Conservation (phyloP, 371 early-diverging fungal genomes). For the Mucor racemosus region DNA sequence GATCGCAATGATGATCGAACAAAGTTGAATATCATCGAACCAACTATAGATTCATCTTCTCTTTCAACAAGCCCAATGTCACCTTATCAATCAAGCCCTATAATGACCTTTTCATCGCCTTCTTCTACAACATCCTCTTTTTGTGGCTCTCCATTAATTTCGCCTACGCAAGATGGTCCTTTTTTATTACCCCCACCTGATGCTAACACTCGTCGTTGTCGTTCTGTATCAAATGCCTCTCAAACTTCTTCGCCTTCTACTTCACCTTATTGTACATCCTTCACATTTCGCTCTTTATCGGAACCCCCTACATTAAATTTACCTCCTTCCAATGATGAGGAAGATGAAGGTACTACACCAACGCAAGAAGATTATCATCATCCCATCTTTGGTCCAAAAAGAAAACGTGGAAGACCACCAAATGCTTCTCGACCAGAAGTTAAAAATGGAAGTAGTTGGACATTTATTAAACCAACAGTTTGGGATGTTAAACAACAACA, state of each 20-base stretch:
- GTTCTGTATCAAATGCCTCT: constrained; percentile 15
- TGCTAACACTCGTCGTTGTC: constrained; percentile 16
- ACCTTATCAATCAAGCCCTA: constrained; percentile 26
- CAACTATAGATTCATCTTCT: constrained; percentile 12
- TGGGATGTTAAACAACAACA: constrained; percentile 32
- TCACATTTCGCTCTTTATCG: constrained; percentile 37
- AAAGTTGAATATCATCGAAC: constrained; percentile 21
- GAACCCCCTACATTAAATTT: constrained; percentile 31
- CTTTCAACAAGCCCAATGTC: constrained; percentile 14
- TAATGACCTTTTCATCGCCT: constrained; percentile 25
- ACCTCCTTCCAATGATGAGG: constrained; percentile 15
- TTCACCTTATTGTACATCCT: constrained; percentile 14
- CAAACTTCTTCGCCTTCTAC: constrained; percentile 17
- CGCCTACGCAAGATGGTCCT: constrained; percentile 14
- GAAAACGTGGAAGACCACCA: constrained; percentile 54
- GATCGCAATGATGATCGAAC: constrained; percentile 5
- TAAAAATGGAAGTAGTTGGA: constrained; percentile 28
- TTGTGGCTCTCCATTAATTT: constrained; percentile 19
- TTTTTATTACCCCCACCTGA: constrained; percentile 23
- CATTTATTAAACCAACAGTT: constrained; percentile 39
- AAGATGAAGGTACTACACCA: background rate
- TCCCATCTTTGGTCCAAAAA: constrained; percentile 32
- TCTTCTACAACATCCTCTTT: constrained; percentile 20
- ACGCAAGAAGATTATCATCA: background rate
- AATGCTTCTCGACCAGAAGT: constrained; percentile 39